Conservation (phyloP, 164 flowering plant species). For the Protea cynaroides region DNA sequence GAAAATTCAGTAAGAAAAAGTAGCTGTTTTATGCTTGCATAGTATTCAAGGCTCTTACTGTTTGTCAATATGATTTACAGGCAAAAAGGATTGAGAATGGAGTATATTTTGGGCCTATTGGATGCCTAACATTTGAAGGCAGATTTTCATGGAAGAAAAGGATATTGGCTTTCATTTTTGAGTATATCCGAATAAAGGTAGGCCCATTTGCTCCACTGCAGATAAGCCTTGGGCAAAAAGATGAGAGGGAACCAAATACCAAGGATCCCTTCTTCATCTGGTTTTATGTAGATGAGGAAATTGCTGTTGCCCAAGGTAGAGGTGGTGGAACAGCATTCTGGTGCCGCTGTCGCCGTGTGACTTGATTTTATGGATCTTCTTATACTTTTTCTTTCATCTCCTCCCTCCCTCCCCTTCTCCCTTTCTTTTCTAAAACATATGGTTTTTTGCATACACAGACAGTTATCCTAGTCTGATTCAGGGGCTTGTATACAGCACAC, state of each 20-base stretch:
- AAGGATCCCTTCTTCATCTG: constrained; percentile 89
- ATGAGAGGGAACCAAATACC: constrained; percentile 68
- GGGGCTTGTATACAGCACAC: no score
- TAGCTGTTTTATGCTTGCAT: not conserved
- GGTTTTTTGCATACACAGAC: not conserved
- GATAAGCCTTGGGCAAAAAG: constrained; percentile 54
- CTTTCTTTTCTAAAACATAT: not conserved
- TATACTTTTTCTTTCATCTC: not conserved
- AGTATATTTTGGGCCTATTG: constrained; percentile 77
- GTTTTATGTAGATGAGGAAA: constrained; percentile 91
- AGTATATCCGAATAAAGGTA: constrained; percentile 63
- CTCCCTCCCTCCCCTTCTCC: not conserved
- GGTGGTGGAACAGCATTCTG: constrained; percentile 97
- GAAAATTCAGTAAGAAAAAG: no score
- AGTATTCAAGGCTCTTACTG: no score
- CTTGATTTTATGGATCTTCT: not conserved
- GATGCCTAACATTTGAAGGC: constrained; percentile 79
- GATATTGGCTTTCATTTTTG: constrained; percentile 78
- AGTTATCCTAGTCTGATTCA: not conserved
- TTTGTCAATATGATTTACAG: constrained; percentile 22
- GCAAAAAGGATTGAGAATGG: constrained; percentile 91
- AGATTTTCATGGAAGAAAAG: constrained; percentile 81
- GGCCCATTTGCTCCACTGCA: constrained; percentile 76
- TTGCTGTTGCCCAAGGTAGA: constrained; percentile 86
- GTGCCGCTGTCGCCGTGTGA: constrained; percentile 70